Conservation (phyloP, 805 yeast species). For the Starmerella cellae region DNA sequence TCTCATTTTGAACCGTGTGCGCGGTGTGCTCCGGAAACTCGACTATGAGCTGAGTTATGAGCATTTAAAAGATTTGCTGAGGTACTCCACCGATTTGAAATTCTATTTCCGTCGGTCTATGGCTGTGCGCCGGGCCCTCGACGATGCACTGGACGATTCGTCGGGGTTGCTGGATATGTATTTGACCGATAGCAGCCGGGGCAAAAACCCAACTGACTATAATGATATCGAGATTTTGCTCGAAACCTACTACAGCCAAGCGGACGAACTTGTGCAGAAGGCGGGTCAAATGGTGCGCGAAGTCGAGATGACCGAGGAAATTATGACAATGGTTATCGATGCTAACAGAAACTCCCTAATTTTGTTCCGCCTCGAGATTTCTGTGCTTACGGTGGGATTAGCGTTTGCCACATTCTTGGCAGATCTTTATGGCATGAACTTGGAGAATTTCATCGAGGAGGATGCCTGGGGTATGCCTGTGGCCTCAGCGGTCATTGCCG, state of each 20-base stretch:
- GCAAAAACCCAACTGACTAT: constrained; percentile 26
- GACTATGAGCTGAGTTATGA: constrained; percentile 73
- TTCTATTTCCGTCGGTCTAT: constrained; percentile 62
- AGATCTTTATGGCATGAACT: constrained; percentile 88
- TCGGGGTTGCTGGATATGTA: constrained; percentile 76
- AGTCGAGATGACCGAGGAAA: constrained; percentile 82
- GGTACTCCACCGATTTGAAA: constrained; percentile 56
- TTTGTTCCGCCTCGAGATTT: constrained; percentile 70
- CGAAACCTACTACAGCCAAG: constrained; percentile 80
- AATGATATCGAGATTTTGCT: constrained; percentile 69
- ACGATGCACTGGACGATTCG: constrained; percentile 72
- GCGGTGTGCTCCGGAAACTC: constrained; percentile 49
- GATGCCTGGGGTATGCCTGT: constrained; percentile 52
- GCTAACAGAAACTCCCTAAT: constrained; percentile 82
- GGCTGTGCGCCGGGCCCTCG: constrained; percentile 67
- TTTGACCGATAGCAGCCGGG: constrained; percentile 34
- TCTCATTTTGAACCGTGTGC: constrained; percentile 44
- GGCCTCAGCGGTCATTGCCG: constrained; percentile 34
- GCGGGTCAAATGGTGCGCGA: constrained; percentile 72
- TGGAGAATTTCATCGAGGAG: constrained; percentile 85
- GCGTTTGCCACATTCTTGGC: constrained; percentile 77
- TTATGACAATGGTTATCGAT: constrained; percentile 79
- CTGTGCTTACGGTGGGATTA: constrained; percentile 72
- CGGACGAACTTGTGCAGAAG: constrained; percentile 87
- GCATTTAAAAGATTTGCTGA: constrained; percentile 56